A percentile compares a stretch with the other conserved stretches of the same genome.
These are phyloP conservation scores for Penicillium egyptiacum DNA, from an alignment of 495 filamentous ascomycete genomes.

Conservation along the genomic window DNA sequence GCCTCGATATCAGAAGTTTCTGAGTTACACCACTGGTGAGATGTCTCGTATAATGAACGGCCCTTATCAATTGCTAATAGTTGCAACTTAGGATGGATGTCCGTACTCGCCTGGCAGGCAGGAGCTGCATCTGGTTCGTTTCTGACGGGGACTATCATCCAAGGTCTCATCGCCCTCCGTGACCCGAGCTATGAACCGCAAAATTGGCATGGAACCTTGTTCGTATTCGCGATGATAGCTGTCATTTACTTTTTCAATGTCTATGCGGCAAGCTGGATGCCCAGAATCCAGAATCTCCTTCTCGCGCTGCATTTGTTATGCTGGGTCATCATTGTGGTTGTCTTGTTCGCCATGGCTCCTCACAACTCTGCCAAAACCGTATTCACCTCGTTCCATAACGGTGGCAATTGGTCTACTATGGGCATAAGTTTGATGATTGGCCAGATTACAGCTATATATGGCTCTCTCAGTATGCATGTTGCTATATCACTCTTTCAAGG, in stretches of 20 bases:
- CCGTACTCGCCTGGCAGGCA: slow-evolving; percentile 43
- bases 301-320: slow-evolving; percentile 44
- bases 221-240: slow-evolving; percentile 45
- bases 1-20: slow-evolving; percentile 38
- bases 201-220: slow-evolving; percentile 46
- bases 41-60: background rate
- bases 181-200: slow-evolving; percentile 35
- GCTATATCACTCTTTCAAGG: background rate
- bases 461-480: slow-evolving; percentile 26
- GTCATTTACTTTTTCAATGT: slow-evolving; percentile 45
- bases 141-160: slow-evolving; percentile 46
- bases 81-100: slow-evolving; percentile 43
- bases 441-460: slow-evolving; percentile 42
- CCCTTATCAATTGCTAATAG: background rate
- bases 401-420: slow-evolving; percentile 48
- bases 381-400: slow-evolving; percentile 48
- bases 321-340: slow-evolving; percentile 35
- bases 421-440: slow-evolving; percentile 53
- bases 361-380: slow-evolving; percentile 39
- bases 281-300: slow-evolving; percentile 38
- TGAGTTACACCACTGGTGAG: slow-evolving; percentile 47
- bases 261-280: slow-evolving; percentile 37
- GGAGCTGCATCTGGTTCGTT: slow-evolving; percentile 40
- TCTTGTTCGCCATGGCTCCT: slow-evolving; percentile 45
- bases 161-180: slow-evolving; percentile 40